Evolutionary conservation across 306 rosid species (phyloP).

Genomic region (Boehmeria nivea): DNA sequence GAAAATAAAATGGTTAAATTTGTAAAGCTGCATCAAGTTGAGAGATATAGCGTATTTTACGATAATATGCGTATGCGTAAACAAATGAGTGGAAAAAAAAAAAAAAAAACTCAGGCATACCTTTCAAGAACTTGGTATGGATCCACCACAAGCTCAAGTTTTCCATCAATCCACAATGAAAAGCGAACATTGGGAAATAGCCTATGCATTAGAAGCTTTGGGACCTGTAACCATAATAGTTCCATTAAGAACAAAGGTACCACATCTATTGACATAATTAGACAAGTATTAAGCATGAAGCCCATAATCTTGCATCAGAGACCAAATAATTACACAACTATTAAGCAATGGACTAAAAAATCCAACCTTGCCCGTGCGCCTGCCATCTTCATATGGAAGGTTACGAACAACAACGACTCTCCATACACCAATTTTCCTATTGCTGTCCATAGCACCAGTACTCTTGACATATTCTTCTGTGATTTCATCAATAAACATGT

Average conservation of each 20-base stretch:
- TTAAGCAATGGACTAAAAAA: background rate
- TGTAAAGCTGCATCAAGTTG: background rate
- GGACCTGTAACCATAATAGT: conserved; percentile 55
- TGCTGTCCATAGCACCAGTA: conserved; percentile 45
- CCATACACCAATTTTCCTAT: conserved; percentile 78
- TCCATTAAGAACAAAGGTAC: conserved; percentile 13
- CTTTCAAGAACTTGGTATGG: conserved; percentile 90
- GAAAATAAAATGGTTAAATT: background rate
- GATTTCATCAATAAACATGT: conserved; percentile 73
- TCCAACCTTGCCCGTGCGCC: conserved; percentile 87
- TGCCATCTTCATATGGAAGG: conserved; percentile 68
- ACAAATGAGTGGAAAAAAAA: background rate
- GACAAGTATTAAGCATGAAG: too few species aligned
- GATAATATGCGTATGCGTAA: background rate
- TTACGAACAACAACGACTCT: conserved; percentile 64
- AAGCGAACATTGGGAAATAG: conserved; percentile 83
- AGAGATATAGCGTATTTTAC: background rate
- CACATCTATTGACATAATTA: background rate
- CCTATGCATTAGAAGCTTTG: conserved; percentile 88
- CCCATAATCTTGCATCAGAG: background rate
- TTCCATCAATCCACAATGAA: conserved; percentile 91
- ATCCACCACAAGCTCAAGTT: conserved; percentile 89
- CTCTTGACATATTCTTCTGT: conserved; percentile 56
- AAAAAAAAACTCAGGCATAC: conserved; percentile 27
- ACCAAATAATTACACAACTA: background rate